Conservation (phyloP, 2,329 filamentous ascomycete species). For the Pestalotiopsis sp. region DNA sequence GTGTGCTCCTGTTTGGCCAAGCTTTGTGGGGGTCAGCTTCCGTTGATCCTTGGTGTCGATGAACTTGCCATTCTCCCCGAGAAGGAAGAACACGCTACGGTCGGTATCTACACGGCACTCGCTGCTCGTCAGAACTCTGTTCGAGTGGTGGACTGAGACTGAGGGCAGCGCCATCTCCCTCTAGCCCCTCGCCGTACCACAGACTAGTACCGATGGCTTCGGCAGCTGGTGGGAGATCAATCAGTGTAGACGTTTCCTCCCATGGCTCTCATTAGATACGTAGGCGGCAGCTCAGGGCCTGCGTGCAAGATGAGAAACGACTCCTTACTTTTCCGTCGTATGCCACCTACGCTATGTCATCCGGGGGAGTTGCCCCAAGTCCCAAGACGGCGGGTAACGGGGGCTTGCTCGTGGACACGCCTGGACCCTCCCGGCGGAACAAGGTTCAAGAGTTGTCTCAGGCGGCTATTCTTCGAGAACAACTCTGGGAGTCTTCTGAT, state of each 20-base stretch:
- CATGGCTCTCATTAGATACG: no score
- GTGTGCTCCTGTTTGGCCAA: not conserved
- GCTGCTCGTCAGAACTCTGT: not conserved
- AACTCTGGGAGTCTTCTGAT: not conserved
- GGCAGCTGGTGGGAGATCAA: no score
- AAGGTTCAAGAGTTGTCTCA: constrained; percentile 1
- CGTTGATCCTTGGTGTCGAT: not conserved
- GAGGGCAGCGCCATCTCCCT: no score
- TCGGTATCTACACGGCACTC: not conserved
- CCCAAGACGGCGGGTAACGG: not conserved
- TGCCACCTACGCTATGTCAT: not conserved
- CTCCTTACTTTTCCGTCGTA: no score
- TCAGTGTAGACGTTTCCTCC: no score
- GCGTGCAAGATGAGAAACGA: no score
- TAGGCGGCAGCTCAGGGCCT: no score
- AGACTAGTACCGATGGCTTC: no score
- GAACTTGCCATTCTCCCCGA: not conserved
- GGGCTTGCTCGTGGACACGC: not conserved
- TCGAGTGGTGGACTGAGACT: not conserved
- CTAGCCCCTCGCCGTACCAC: no score
- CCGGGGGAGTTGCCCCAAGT: not conserved
- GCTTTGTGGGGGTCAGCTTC: not conserved
- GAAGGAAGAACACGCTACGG: no score
- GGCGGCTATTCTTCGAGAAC: not conserved
- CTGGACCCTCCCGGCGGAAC: not conserved